Base-by-base conservation (phyloP, 768 basidiomycete genomes). In the Termitomyces sp. region DNA sequence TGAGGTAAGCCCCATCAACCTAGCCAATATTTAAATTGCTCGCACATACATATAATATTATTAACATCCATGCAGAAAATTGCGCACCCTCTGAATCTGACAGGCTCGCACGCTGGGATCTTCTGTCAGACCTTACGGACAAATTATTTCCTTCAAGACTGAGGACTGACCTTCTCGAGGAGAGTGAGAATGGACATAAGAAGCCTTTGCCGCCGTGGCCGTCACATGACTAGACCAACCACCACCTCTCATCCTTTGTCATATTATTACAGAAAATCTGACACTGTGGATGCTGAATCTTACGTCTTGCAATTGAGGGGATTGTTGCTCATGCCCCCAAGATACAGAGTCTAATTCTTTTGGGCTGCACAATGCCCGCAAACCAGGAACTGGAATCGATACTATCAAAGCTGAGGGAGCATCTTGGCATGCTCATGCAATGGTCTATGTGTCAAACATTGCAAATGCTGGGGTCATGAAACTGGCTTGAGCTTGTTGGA, bases 231-330 rank as follows among this genome's bases (percentile, higher is more conserved):
- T 82, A 20, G 85, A 86, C 56, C 69, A n/a, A n/a, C n/a, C n/a
- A n/a, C n/a, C n/a, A n/a, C n/a, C n/a, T n/a, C n/a, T n/a, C n/a
- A n/a, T n/a, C 63, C 73, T 89, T 36, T 80, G 80, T 36, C 79
- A 86, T n/a, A n/a, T n/a, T 64, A 75, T 76, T 32, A 85, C 90
- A 49, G 86, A 91, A 36, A 84, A 87, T 65, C n/a, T n/a, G n/a
- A n/a, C n/a, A n/a, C 77, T 98, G 30, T 84, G 91, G 8, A 74
- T 86, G 50, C 76, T 96, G 50, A 94, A 96, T 71, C 72, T 98
- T 33, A 85, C 87, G 28, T 79, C 81, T 28, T 91, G 92, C 66
- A 79, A 72, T 98, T 22, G 83, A 81, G 43, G 90, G 92, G 32
- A 79, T 96, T 58, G 77, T 94, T 38, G 71, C 72, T 42, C 87